These are phyloP conservation scores for Camellia japonica DNA, from an alignment of 148 eudicot genomes.

Conservation along the genomic window DNA sequence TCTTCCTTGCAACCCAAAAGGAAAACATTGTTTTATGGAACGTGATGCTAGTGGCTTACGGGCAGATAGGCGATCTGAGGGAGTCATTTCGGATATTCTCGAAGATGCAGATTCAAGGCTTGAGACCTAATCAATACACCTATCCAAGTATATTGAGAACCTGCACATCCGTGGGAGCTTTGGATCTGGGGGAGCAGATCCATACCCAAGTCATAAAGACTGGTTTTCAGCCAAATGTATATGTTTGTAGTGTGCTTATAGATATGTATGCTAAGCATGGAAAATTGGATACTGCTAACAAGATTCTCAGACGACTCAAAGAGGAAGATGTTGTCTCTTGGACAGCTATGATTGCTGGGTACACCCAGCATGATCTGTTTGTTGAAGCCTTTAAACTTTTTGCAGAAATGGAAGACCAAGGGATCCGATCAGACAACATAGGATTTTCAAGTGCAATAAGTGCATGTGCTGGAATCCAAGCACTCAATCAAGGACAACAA, in stretches of 20 bases:
- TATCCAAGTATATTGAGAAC: conserved; percentile 86
- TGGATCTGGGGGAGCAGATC: conserved; percentile 77
- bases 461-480: conserved; percentile 86
- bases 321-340: conserved; percentile 17
- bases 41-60: conserved; percentile 87
- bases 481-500: conserved; percentile 78
- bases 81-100: conserved; percentile 53
- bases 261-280: conserved; percentile 92
- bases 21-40: conserved; percentile 86
- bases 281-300: conserved; percentile 49
- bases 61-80: conserved; percentile 60
- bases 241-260: conserved; percentile 79
- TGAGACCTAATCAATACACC: conserved; percentile 85
- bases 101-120: conserved; percentile 56
- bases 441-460: conserved; percentile 83
- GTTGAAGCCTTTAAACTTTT: conserved; percentile 66
- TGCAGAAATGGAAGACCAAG: conserved; percentile 61
- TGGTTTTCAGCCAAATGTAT: conserved; percentile 78
- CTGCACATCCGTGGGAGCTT: conserved; percentile 67
- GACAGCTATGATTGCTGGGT: no score
- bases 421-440: conserved; percentile 67
- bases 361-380: conserved; percentile 25
- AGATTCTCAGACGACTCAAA: conserved; percentile 58
- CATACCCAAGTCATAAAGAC: conserved; percentile 75
- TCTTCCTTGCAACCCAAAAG: conserved; percentile 56